These are phyloP conservation scores for Cardamine chenopodiifolia DNA, from an alignment of 345 rosid species.

Conservation along the genomic window DNA sequence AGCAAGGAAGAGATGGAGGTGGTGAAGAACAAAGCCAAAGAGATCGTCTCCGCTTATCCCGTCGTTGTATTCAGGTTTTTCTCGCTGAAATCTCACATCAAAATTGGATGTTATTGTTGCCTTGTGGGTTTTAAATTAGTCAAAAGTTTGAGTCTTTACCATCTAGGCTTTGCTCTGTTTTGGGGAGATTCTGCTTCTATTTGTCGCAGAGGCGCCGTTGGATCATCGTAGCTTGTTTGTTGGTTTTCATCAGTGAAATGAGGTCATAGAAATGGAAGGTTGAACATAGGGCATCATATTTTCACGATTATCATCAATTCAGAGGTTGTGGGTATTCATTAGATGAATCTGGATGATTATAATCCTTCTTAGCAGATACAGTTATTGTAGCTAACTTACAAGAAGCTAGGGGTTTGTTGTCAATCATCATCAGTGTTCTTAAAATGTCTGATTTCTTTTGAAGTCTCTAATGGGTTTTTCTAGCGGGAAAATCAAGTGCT, in stretches of 20 bases:
- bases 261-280: not conserved
- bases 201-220: not conserved
- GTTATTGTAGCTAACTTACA: too few species aligned
- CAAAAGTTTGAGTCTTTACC: constrained; percentile 4
- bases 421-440: too few species aligned
- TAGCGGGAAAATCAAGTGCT: not conserved
- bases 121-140: not conserved
- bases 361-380: too few species aligned
- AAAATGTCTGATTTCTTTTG: too few species aligned
- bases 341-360: not conserved
- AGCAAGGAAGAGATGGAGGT: constrained; percentile 52
- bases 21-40: constrained; percentile 58
- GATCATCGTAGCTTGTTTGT: not conserved
- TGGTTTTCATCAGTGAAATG: not conserved
- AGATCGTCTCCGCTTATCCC: constrained; percentile 58
- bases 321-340: not conserved
- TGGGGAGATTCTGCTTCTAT: not conserved
- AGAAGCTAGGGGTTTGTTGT: too few species aligned
- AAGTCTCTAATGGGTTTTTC: too few species aligned
- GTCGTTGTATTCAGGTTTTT: constrained; percentile 55
- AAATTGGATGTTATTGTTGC: not conserved
- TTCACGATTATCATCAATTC: not conserved
- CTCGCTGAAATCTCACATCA: not conserved
- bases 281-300: not conserved
- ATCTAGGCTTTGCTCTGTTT: not conserved